Base-by-base conservation (phyloP, 139 green algal genomes). In the Micractinium conductrix region DNA sequence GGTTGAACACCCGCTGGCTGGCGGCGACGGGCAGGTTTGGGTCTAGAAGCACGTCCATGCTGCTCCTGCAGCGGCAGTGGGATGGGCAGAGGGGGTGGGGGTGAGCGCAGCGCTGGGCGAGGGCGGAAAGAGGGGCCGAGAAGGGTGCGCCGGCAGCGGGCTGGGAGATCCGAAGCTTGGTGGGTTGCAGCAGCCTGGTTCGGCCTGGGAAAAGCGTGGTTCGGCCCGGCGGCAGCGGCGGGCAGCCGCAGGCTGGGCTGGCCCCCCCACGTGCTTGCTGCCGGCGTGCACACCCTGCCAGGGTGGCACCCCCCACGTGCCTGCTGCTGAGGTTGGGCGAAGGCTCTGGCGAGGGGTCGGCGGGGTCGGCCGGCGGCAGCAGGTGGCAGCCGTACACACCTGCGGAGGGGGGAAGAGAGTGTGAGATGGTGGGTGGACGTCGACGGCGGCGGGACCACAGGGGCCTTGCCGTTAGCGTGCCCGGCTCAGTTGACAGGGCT, bases 361-460 rank as follows among this genome's bases (percentile, higher is more conserved):
- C 9, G 1, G 48, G 33, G 40, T 82, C 76, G 28, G 10, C 19
- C 0, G 76, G 76, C 38, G 76, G 76, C 76, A 82, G 55, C 76
- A 82, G 76, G 76, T 82, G 76, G 76, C 76, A 82, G 38, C 76
- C 76, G 9, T 82, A 82, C 8, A 55, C 58, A 4, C 76, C 76
- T 82, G 58, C 58, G 19, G 30, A 19, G 26, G 38, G 6, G 50
- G n/a, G n/a, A n/a, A n/a, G n/a, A n/a, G n/a, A n/a, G n/a, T n/a
- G n/a, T n/a, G n/a, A n/a, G n/a, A n/a, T n/a, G n/a, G n/a, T n/a
- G n/a, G n/a, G n/a, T n/a, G n/a, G n/a, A n/a, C n/a, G n/a, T n/a
- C n/a, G n/a, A n/a, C n/a, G n/a, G n/a, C n/a, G n/a, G n/a, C n/a
- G n/a, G n/a, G n/a, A n/a, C n/a, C n/a, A n/a, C n/a, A n/a, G n/a